Evolutionary conservation across 768 basidiomycete genomes (phyloP), one percentile per base, ranked within the genome.

Genomic region (Chiua virens): DNA sequence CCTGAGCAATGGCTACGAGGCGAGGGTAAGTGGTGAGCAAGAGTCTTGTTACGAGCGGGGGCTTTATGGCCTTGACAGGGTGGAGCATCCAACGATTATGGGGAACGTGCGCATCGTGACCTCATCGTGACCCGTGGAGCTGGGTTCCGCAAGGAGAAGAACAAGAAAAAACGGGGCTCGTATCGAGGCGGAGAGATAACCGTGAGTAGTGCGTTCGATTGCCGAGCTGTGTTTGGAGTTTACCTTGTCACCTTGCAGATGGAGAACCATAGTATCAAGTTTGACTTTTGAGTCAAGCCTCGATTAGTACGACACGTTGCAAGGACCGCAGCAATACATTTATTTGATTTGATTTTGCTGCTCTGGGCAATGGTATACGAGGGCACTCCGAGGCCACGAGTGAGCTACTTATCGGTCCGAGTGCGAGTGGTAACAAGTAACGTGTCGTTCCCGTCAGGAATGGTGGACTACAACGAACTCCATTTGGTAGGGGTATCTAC

Each of bases 71-170:
- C 22, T 10, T 46, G 18, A 15, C 56, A 87, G 89, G 77, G 82
- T 3, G 91, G 81, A 0, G 75, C 76, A 1, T 56, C 56, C 21
- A 85, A 85, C 55, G 97, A 98, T 65, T 99, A 99, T 59, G 96
- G 96, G 18, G 86, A 83, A 27, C 79, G 78, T 48, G 96, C 96
- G 0, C 84, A 86, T 57, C 77, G 79, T 35, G 97, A 98, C 69
- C 74, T 99, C 54, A 87, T 96, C 55, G 89, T 94, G 23, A 98
- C 96, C 4, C 82, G 94, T 2, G 96, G 96, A 3, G 87, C 90
- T 42, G 92, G 92, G 3, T 99, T 99, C 77, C 81, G 93, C 48
- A 99, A 98, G 71, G 96, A 97, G 78, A 99, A 99, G 73, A 98
- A 97, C 75, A 99, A 98, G 82, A 98, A 98, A 75, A 99, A 99